These are phyloP conservation scores for Urtica urens DNA, from an alignment of 306 rosid species.

Conservation along the genomic window DNA sequence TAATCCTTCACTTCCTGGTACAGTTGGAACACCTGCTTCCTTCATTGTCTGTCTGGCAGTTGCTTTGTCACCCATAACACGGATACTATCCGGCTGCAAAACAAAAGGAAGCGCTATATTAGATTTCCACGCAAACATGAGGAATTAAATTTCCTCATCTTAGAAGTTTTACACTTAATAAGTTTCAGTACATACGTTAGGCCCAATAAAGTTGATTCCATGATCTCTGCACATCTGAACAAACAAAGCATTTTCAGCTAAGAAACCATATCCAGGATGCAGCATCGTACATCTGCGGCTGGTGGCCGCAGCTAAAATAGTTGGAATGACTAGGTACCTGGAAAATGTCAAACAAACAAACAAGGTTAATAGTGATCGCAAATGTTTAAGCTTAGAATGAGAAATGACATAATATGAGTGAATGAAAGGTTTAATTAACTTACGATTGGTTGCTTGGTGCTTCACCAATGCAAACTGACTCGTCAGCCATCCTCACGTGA, in stretches of 20 bases:
- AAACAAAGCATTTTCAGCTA: conserved; percentile 87
- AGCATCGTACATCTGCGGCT: conserved; percentile 76
- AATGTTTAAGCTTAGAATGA: background rate
- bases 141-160: background rate
- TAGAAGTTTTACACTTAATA: too few relatives aligned
- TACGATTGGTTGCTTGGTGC: conserved; percentile 90
- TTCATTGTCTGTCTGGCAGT: conserved; percentile 92
- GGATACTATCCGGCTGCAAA: conserved; percentile 85
- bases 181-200: conserved; percentile 76
- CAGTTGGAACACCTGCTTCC: conserved; percentile 74
- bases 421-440: conserved; percentile 9
- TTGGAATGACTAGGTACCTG: conserved; percentile 76
- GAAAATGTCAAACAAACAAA: conserved; percentile 7
- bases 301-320: conserved; percentile 78
- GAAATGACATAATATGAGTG: background rate
- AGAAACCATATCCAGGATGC: conserved; percentile 99
- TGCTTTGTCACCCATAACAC: conserved; percentile 96
- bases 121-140: background rate
- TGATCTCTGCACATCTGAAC: conserved; percentile 93
- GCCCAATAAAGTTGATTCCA: conserved; percentile 94
- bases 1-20: conserved; percentile 73
- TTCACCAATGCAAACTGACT: conserved; percentile 93
- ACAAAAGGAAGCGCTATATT: background rate
- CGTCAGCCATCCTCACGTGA: conserved; percentile 95
- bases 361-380: background rate